These are phyloP conservation scores for Pythium scleroteichum DNA, from an alignment of 352 stramenopile genomes.

Conservation along the genomic window DNA sequence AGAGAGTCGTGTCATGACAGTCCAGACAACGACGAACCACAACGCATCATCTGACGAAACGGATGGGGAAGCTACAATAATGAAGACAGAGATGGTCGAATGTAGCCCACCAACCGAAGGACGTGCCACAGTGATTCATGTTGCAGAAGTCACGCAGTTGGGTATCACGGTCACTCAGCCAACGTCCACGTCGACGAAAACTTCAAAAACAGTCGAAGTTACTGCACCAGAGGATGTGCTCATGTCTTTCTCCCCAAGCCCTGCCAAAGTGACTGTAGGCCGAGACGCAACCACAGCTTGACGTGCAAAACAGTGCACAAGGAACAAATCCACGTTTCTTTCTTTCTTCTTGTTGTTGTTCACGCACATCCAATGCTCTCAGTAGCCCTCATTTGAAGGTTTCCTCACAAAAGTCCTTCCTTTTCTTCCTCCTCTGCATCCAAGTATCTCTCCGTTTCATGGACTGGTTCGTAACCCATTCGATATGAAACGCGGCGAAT, in stretches of 20 bases:
- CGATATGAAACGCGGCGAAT: conserved; percentile 73
- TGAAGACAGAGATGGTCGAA: conserved; percentile 60
- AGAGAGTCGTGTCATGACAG: conserved; percentile 34
- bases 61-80: conserved; percentile 31
- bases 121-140: conserved; percentile 33
- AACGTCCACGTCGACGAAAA: conserved; percentile 2
- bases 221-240: conserved; percentile 18
- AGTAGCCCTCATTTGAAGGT: no score
- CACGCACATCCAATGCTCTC: no score
- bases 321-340: background rate
- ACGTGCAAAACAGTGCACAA: background rate
- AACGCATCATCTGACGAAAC: conserved; percentile 31
- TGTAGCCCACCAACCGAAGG: conserved; percentile 37
- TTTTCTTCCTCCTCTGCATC: conserved; percentile 52
- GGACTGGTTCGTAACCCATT: conserved; percentile 51
- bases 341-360: no score
- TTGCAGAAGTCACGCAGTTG: conserved; percentile 46
- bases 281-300: conserved; percentile 7
- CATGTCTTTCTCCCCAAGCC: background rate
- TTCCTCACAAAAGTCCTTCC: conserved; percentile 54
- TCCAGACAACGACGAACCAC: conserved; percentile 33
- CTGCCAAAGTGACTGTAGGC: background rate
- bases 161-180: conserved; percentile 39
- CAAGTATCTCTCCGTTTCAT: background rate
- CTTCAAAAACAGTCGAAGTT: background rate